Evolutionary conservation across 352 stramenopile species (phyloP).

Genomic region (Phytophthora lateralis): DNA sequence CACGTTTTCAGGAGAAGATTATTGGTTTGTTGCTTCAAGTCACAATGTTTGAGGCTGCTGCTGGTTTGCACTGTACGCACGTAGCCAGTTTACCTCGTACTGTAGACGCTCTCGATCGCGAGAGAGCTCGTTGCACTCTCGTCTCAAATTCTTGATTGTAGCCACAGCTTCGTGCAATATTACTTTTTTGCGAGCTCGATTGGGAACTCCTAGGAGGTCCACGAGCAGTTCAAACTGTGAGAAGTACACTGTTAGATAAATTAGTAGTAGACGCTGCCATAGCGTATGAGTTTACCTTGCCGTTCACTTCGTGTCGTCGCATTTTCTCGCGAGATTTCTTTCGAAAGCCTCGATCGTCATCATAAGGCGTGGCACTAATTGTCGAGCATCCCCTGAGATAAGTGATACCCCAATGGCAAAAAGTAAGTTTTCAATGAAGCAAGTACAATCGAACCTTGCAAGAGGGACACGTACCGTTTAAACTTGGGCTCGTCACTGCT

Average conservation of each 20-base stretch:
- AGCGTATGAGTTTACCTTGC: conserved; percentile 42
- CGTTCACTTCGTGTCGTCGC: conserved; percentile 68
- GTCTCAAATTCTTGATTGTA: conserved; percentile 54
- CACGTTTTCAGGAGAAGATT: background rate
- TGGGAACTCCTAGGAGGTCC: conserved; percentile 52
- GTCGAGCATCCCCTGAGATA: conserved; percentile 39
- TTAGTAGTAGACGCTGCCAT: background rate
- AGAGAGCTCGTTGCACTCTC: conserved; percentile 56
- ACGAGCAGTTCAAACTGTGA: conserved; percentile 66
- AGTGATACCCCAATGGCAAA: too few relatives aligned
- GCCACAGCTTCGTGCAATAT: conserved; percentile 63
- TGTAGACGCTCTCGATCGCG: conserved; percentile 61
- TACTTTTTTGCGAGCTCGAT: conserved; percentile 60
- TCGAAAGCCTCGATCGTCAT: conserved; percentile 58
- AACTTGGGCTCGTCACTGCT: conserved; percentile 15
- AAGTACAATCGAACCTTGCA: background rate
- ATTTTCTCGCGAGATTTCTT: conserved; percentile 80
- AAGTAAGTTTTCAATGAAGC: conserved; percentile 16
- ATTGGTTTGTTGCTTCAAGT: background rate
- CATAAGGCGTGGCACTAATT: conserved; percentile 14
- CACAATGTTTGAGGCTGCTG: background rate
- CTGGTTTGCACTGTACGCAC: conserved; percentile 23
- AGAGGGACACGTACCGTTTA: conserved; percentile 37
- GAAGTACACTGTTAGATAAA: background rate
- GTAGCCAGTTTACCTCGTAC: conserved; percentile 56